Evolutionary conservation across 192 early-diverging fungal species (phyloP), one percentile per base, ranked within the genome.

Genomic region (Entomortierella chlamydospora): DNA sequence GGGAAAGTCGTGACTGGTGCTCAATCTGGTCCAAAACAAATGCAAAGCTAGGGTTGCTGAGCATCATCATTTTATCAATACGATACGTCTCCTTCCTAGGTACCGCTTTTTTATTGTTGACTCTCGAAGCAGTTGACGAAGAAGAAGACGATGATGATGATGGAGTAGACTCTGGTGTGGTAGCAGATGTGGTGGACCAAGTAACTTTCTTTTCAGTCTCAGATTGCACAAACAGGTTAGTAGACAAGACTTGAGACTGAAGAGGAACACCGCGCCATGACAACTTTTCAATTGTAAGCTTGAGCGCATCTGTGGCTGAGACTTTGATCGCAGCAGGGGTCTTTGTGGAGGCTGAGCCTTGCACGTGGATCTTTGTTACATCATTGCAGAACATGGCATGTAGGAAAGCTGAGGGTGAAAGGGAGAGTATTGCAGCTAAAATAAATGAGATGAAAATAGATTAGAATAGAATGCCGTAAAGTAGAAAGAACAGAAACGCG

Each of bases 291-390:
- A 79, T 58, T 18, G 68, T 70, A 30, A 79, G 51, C 51, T 79
- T 79, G 18, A 79, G 57, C 2, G 61, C 49, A 26, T 79, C 68
- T 9, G 49, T 30, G 22, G 61, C 23, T 6, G 68, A 79, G 31
- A 79, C 76, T 26, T 60, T 64, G 52, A 79, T 37, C 37, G 65
- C 47, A 12, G 60, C 47, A 23, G 76, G 28, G 20, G 42, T 50
- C 26, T 70, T 79, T 22, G 31, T 50, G 50, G 64, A 61, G 22
- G 30, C 47, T 5, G 73, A 62, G n/a, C 76, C 76, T 57, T 70
- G 76, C 15, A 79, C 76, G 25, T 79, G 63, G 57, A 79, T 79
- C 68, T 79, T 79, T 25, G 68, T 79, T 20, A 79, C 76, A 45
- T 79, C 59, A 63, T 79, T 64, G 2, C 57, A 43, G 63, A 79